Evolutionary conservation across 1,284 basidiomycete species (phyloP), one percentile per base, ranked within the genome.

Genomic region (Veloporphyrellus conicus): DNA sequence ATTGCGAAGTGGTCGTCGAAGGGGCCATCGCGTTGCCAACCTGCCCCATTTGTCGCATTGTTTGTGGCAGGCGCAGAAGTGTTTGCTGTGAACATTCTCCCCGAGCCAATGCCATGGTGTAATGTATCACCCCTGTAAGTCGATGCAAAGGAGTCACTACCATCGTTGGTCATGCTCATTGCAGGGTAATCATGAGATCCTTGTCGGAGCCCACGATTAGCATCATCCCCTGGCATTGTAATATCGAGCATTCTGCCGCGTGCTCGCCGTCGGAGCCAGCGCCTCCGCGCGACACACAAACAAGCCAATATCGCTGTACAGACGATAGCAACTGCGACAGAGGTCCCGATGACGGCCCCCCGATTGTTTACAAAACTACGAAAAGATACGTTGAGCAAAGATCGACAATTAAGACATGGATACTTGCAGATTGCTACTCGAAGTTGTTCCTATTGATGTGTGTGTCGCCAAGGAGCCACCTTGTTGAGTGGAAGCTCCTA

Each of bases 291-390:
- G 45, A 69, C 64, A 35, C 73, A 56, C 25, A 71, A 41, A 20
- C 66, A 69, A 9, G 64, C 58, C 5, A 69, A 48, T 2, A 75
- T 32, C 4, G 67, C 66, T 6, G 72, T 65, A 7, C 70, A 58
- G 29, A 72, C 53, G 14, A 82, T 53, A 18, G 76, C 81, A 25
- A 78, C 69, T 16, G 69, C 74, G 6, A 78, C 64, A 60, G 84
- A 83, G 15, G 79, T 73, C 3, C 78, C 81, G 15, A 76, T 74
- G 12, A 82, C 76, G 9, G 76, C 76, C 4, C 76, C 75, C 37
- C 66, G 72, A 52, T 83, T 75, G 15, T 69, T 61, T 47, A 82
- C 71, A 60, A 84, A 77, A 10, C 81, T 83, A 45, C 16, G 32
- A 43, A 29, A 50, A 36, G 19, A n/a, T 5, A 49, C 12, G n/a